These are phyloP conservation scores for Zygosaccharomyces kombuchaensis DNA, from an alignment of 805 yeast genomes.

Conservation along the genomic window DNA sequence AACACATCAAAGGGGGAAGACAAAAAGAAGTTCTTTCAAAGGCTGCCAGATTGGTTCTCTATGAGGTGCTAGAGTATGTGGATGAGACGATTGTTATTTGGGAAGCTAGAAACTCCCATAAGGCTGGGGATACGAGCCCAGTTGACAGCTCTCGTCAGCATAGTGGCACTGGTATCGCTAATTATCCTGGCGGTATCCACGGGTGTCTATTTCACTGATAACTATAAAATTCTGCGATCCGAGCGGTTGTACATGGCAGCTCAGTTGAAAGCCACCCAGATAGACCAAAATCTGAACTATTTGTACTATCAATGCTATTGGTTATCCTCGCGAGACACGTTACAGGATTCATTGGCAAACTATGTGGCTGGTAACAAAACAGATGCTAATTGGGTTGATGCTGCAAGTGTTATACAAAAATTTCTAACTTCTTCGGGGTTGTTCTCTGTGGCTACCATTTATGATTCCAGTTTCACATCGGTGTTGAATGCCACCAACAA, in stretches of 20 bases:
- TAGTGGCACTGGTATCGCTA: conserved; percentile 66
- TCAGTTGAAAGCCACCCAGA: conserved; percentile 74
- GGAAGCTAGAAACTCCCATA: conserved; percentile 32
- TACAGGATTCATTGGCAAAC: conserved; percentile 56
- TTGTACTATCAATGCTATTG: conserved; percentile 66
- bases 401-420: conserved; percentile 49
- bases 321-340: conserved; percentile 55
- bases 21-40: neutral
- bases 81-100: conserved; percentile 3
- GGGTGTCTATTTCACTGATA: conserved; percentile 66
- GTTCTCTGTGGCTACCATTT: conserved; percentile 60
- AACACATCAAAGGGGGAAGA: neutral
- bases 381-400: conserved; percentile 42
- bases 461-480: conserved; percentile 52
- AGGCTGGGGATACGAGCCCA: conserved; percentile 71
- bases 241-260: conserved; percentile 75
- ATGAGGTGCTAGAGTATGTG: conserved; percentile 1
- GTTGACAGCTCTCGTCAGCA: conserved; percentile 62
- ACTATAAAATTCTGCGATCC: conserved; percentile 56
- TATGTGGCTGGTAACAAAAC: conserved; percentile 73
- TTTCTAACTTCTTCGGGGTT: conserved; percentile 60
- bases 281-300: conserved; percentile 60
- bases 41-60: neutral
- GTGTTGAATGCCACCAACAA: conserved; percentile 45
- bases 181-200: conserved; percentile 70